phyloP scores from a whole-genome alignment of 2,329 filamentous ascomycete genomes.

The Aspergillus ochraceus region DNA sequence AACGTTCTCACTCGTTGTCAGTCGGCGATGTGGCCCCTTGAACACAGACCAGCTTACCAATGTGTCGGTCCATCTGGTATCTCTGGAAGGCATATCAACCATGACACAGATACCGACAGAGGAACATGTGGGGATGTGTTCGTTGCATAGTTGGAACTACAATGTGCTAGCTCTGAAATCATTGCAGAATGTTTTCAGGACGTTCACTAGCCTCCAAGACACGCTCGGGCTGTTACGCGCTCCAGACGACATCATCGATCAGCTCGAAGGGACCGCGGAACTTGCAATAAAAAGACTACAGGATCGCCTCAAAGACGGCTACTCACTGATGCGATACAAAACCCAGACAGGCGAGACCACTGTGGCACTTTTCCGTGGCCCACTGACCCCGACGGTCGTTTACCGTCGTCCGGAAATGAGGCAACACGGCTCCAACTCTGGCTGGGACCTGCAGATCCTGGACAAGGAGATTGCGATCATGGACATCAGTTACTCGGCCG shows the following conservation, averaged over 20 bases:
- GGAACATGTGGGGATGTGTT: conserved; percentile 34
- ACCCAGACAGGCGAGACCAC: conserved; percentile 44
- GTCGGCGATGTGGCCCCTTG: conserved; percentile 34
- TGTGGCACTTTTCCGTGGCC: conserved; percentile 39
- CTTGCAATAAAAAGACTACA: conserved; percentile 4
- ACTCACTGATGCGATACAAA: conserved; percentile 37
- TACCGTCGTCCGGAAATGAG: neutral
- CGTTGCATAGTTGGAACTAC: conserved; percentile 46
- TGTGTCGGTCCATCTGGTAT: conserved; percentile 40
- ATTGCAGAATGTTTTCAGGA: conserved; percentile 36
- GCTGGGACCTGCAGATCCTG: conserved; percentile 41
- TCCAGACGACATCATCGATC: neutral
- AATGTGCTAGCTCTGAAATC: conserved; percentile 33
- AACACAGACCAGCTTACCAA: conserved; percentile 24
- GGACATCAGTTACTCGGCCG: conserved; percentile 46
- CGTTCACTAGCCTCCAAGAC: conserved; percentile 1
- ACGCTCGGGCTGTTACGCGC: neutral
- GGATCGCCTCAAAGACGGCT: conserved; percentile 39
- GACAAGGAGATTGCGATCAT: conserved; percentile 42
- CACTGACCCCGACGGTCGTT: conserved; percentile 35
- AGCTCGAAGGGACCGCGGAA: no score
- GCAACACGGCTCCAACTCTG: conserved; percentile 31
- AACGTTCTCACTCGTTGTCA: conserved; percentile 39
- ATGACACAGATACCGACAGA: conserved; percentile 22
- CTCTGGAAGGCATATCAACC: conserved; percentile 37